Conservation (phyloP, 2,329 filamentous ascomycete genomes). For the Neophaeococcomyces aloes region DNA sequence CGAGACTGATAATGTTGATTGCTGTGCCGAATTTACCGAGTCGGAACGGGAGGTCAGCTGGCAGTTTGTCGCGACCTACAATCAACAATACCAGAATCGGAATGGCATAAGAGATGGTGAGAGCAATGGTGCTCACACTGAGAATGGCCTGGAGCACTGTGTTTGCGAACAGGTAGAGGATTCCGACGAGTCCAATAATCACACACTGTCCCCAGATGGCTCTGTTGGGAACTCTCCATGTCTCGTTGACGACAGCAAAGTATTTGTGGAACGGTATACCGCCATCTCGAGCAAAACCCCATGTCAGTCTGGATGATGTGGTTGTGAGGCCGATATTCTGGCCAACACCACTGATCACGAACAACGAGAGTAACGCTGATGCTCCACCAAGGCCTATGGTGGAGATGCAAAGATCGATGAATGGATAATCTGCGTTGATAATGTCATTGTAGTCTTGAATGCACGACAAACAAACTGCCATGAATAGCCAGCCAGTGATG, state of each 20-base stretch:
- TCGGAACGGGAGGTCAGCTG: conserved; percentile 15
- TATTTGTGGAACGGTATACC: conserved; percentile 15
- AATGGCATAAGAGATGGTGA: conserved; percentile 22
- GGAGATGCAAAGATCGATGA: conserved; percentile 23
- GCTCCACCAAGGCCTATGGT: conserved; percentile 13
- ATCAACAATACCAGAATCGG: conserved; percentile 24
- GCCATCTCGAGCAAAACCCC: conserved; percentile 24
- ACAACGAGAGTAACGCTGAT: conserved; percentile 20
- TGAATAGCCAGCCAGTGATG: conserved; percentile 21
- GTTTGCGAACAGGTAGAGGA: conserved; percentile 25
- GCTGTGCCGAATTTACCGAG: background rate
- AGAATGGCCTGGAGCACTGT: conserved; percentile 20
- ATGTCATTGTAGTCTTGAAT: conserved; percentile 16
- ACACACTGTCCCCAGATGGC: conserved; percentile 19
- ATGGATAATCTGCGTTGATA: conserved; percentile 17
- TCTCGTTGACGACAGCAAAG: conserved; percentile 14
- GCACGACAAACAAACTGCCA: conserved; percentile 14
- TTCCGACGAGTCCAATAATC: conserved; percentile 23
- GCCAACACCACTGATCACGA: conserved; percentile 41
- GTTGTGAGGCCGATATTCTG: conserved; percentile 30
- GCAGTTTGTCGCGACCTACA: conserved; percentile 18
- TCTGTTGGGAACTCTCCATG: conserved; percentile 21
- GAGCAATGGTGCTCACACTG: conserved; percentile 11
- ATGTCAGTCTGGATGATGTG: conserved; percentile 25
- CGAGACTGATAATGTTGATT: conserved; percentile 22